Base-by-base conservation (phyloP, 2,329 filamentous ascomycete species). In the Capronia coronata region DNA sequence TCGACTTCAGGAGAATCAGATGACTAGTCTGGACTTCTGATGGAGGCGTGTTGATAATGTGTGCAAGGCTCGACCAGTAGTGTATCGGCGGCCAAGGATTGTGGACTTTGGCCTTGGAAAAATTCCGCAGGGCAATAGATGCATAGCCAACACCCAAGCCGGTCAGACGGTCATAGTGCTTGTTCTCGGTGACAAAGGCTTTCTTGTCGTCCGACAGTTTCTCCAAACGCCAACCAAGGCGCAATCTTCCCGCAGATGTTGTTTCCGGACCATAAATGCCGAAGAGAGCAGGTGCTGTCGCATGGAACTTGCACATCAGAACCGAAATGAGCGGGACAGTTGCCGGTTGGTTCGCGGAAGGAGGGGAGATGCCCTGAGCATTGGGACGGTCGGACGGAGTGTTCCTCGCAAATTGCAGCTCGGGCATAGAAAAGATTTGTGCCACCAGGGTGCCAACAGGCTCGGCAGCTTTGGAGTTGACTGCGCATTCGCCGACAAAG, bases 61-160 rank as follows among this genome's bases (percentile, higher is more conserved):
- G 75, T 0, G 87, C 80, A 49, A 97, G 71, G 0, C 84, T 77
- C 30, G 74, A 76, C 93, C 93, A 98, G 72, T 93, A 97, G 48
- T 90, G 76, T 0, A 75, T 76, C 42, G 86, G 86, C 2, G 84
- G 89, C 68, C 80, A 93, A 0, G 84, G 89, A 59, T 90, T 90
- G 39, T 71, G 73, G 56, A 82, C 82, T 37, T 45, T 54, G 1
- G 82, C 79, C 56, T 79, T 83, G 55, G 79, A 79, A 63, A 94
- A 95, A 65, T 94, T 87, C 41, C 91, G 82, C 7, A 96, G 73
- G 1, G 87, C 81, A 30, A 97, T 75, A 1, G 90, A 81, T 0
- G 89, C 87, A 63, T 85, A 98, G 0, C 91, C 91, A 2, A 86
- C 84, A 1, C 82, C 88, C 0, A 96, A 73, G 0, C 89, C 91